Percentiles rank a stretch among this genome's conserved stretches.
Evolutionary conservation across 257 asterid species (phyloP).

Genomic region (Rehmannia glutinosa): DNA sequence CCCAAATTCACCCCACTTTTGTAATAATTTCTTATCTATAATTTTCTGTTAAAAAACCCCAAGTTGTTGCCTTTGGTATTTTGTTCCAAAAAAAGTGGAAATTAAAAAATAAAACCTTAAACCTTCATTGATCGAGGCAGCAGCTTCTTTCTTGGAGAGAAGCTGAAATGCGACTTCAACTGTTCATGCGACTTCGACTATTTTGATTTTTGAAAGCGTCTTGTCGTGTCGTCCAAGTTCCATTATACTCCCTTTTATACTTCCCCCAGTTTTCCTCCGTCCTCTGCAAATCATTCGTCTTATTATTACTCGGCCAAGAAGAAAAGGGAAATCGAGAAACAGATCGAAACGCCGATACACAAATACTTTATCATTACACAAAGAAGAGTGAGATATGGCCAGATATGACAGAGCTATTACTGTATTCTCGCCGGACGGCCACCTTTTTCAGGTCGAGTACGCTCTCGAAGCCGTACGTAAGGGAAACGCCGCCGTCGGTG

Average conservation of each 20-base stretch:
- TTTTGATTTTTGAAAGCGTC: not conserved
- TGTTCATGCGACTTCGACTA: no score
- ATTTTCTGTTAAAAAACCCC: no score
- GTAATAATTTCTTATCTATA: no score
- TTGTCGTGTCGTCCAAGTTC: conserved; percentile 39
- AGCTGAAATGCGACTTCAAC: conserved; percentile 19
- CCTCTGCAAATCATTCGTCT: conserved; percentile 5
- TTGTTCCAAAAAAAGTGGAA: no score
- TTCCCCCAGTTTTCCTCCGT: not conserved
- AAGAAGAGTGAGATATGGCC: conserved; percentile 48
- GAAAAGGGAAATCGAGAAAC: not conserved
- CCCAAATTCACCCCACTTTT: no score
- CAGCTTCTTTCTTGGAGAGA: no score
- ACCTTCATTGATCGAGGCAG: no score
- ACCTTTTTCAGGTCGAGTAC: conserved; percentile 93
- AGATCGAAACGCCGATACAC: conserved; percentile 5
- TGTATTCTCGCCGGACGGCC: conserved; percentile 97
- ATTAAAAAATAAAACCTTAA: no score
- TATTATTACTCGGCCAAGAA: not conserved
- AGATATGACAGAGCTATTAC: conserved; percentile 94
- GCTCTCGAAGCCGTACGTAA: conserved; percentile 98
- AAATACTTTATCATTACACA: not conserved
- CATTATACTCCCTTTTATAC: not conserved
- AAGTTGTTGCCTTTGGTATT: no score
- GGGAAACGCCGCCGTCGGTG: conserved; percentile 96